Evolutionary conservation across 345 rosid genomes (phyloP).

Genomic region (Murraya paniculata): DNA sequence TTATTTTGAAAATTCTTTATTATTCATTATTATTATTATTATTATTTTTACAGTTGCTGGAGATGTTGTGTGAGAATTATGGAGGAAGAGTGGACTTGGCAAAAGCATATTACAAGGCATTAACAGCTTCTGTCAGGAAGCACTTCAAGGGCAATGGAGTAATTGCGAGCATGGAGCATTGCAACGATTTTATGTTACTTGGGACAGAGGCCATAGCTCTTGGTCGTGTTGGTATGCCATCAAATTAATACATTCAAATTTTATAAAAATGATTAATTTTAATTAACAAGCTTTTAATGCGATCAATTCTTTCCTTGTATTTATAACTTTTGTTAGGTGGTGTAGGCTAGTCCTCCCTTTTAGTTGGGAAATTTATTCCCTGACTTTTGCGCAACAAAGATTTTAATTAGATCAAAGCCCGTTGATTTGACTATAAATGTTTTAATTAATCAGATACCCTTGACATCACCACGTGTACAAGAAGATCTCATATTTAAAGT

Average conservation of each 20-base stretch:
- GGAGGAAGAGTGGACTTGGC: slow-evolving; percentile 97
- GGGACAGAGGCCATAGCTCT: slow-evolving; percentile 93
- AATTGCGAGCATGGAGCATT: slow-evolving; percentile 97
- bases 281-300: background rate
- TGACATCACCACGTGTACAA: background rate
- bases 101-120: slow-evolving; percentile 71
- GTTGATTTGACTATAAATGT: background rate
- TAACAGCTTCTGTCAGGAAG: slow-evolving; percentile 72
- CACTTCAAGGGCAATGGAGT: slow-evolving; percentile 95
- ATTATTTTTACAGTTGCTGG: slow-evolving; percentile 59
- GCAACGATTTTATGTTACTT: slow-evolving; percentile 97
- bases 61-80: slow-evolving; percentile 78
- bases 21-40: background rate
- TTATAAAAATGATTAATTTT: too few relatives aligned
- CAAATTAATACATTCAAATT: background rate
- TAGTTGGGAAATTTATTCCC: background rate
- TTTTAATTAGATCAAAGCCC: background rate
- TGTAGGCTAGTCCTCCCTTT: too few relatives aligned
- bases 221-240: slow-evolving; percentile 87
- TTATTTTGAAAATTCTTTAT: too few relatives aligned
- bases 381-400: background rate
- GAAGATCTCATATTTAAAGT: background rate
- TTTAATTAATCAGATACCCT: too few relatives aligned
- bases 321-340: too few relatives aligned
- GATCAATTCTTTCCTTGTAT: too few relatives aligned